Base-by-base conservation (phyloP, 306 rosid species). In the Delonix regia region DNA sequence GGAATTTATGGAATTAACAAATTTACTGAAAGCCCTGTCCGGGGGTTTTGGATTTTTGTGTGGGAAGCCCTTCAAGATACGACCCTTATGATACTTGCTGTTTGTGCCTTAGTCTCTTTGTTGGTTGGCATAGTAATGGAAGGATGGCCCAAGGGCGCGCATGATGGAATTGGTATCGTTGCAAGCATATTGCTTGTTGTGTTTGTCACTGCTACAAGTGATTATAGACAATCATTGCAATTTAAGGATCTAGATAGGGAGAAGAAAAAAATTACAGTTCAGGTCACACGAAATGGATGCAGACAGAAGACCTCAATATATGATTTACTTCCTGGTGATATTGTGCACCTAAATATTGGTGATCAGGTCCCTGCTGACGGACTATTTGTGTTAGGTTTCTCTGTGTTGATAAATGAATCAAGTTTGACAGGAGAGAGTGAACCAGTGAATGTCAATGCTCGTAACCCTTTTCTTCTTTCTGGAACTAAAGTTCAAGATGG, bases 21-120 rank as follows among this genome's bases (percentile, higher is more conserved):
- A 82, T 95, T 95, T 80, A 70, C 91, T 34, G 99, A 95, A 90
- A 88, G 78, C 78, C 97, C 99, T 6, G 34, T 52, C 27, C 92
- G 88, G n/a, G 98, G 98, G 5, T 95, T 93, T 81, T 89, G 87
- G 88, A 71, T 90, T 65, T 91, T 83, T 78, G 97, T 95, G 62
- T 95, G 99, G 99, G 99, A 95, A 88, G 99, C 99, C 82, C 94
- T 95, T 82, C 99, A 95, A 84, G 99, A 95, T 85, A 95, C 85
- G 74, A 93, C 99, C 38, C 94, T 95, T 52, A 85, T 93, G 98
- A 95, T 95, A 85, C 99, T 95, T 53, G 98, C 86, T 38, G 71
- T 84, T 80, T 95, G 99, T 73, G 96, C 99, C 38, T 56, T 88
- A 59, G 90, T 88, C 79, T 95, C 99, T 70, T 89, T 93, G 80